phyloP scores from a whole-genome alignment of 2,329 filamentous ascomycete genomes.

The Calonectria leucothoes region DNA sequence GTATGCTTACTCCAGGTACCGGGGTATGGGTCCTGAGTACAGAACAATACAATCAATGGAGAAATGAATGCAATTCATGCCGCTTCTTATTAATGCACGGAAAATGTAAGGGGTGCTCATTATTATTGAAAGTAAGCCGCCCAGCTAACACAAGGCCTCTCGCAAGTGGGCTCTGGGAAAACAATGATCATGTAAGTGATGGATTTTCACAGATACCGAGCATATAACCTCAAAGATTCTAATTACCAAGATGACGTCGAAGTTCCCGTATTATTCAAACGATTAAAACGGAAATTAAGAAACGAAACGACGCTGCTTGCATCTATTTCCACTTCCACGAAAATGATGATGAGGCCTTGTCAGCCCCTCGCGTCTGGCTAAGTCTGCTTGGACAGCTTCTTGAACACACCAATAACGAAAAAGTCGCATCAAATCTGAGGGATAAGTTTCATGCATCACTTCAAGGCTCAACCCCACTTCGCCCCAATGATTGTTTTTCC shows the following conservation, averaged over 20 bases:
- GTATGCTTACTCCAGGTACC: background rate
- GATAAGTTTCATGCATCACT: background rate
- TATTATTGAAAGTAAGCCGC: rapidly evolving
- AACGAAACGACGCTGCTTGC: background rate
- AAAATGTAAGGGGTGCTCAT: background rate
- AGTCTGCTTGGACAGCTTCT: background rate
- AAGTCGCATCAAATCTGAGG: background rate
- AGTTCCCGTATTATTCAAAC: background rate
- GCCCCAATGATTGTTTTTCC: background rate
- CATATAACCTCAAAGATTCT: background rate
- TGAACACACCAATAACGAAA: background rate
- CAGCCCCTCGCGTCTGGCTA: background rate
- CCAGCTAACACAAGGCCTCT: background rate
- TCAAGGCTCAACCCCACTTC: background rate
- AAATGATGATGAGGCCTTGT: background rate
- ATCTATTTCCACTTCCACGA: background rate
- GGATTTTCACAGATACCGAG: background rate
- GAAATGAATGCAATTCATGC: background rate
- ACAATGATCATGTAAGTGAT: background rate
- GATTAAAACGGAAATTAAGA: background rate
- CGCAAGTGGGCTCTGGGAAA: background rate
- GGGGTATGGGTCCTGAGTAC: background rate
- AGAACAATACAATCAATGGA: background rate
- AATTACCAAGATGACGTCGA: background rate
- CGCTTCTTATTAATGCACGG: background rate